Evolutionary conservation across 306 rosid genomes (phyloP), one percentile per base, ranked within the genome.

Genomic region (Biancaea sappan): DNA sequence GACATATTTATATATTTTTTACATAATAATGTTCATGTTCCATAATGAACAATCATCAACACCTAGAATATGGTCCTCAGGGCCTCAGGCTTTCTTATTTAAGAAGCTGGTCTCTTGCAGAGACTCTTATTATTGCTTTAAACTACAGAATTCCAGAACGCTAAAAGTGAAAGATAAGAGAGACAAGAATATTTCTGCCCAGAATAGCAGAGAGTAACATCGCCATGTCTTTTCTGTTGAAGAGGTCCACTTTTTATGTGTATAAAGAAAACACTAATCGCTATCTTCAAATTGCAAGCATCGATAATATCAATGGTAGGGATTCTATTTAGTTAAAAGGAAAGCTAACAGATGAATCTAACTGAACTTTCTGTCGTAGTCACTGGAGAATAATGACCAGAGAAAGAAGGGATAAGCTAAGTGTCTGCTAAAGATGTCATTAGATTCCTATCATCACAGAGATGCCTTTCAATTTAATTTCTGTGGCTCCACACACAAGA

Each of bases 331-430:
- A n/a, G 18, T 3, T 14, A 19, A 31, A 54, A 54, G 60, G 16
- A 54, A 53, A 53, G 43, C n/a, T 11, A 57, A 61, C 41, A 24
- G 53, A 34, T 72, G 82, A 79, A 79, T 79, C 74, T 54, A 11
- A 54, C 53, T 64, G 74, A 72, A 72, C 61, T 66, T 54, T 72
- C 16, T 64, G 46, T 31, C 26, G 44, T 71, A 41, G 64, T 70
- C 54, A 65, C 48, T 57, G 79, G 77, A 71, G 67, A 78, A 71
- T 62, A 35, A 29, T 71, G 31, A 57, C 46, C 46, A 24, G 73
- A 78, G 61, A 54, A 3, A 25, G 28, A 38, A 58, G 44, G 67
- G 69, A 53, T 44, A 19, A 71, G 24, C 68, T 48, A 48, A 22
- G 0, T 46, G 73, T 64, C 69, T 48, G 53, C 58, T 40, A 29